Conservation (phyloP, 2,329 filamentous ascomycete genomes). For the Fusarium bactridioides region DNA sequence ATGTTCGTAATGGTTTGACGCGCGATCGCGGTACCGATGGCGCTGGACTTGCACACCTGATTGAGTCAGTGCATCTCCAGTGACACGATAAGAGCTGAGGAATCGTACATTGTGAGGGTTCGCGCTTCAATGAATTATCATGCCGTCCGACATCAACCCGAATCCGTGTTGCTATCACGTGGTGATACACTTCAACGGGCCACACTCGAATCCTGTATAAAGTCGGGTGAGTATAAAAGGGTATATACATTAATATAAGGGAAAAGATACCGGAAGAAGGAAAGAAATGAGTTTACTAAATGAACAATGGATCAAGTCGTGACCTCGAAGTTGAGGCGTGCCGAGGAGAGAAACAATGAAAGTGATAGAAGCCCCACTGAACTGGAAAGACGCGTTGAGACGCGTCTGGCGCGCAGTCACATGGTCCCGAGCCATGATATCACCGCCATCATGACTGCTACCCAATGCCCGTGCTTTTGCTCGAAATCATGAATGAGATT, state of each 20-base stretch:
- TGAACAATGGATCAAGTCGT: not conserved
- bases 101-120: not conserved
- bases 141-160: not conserved
- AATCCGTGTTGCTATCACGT: not conserved
- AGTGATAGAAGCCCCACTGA: slow-evolving; percentile 14
- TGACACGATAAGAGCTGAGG: accelerated
- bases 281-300: not conserved
- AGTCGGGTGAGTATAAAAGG: not conserved
- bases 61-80: not conserved
- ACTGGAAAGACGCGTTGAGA: slow-evolving; percentile 17
- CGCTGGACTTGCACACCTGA: slow-evolving; percentile 45
- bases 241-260: not conserved
- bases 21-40: slow-evolving; percentile 39
- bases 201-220: accelerated
- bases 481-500: too few relatives aligned
- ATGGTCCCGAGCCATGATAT: slow-evolving; percentile 29
- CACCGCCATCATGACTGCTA: not conserved
- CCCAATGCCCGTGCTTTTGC: not conserved
- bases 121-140: not conserved
- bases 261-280: not conserved
- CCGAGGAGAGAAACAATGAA: not conserved
- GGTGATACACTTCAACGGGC: not conserved
- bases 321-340: not conserved
- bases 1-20: slow-evolving; percentile 50
- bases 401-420: slow-evolving; percentile 33